Evolutionary conservation across 768 basidiomycete species (phyloP).

Genomic region (Podaxis sp.): DNA sequence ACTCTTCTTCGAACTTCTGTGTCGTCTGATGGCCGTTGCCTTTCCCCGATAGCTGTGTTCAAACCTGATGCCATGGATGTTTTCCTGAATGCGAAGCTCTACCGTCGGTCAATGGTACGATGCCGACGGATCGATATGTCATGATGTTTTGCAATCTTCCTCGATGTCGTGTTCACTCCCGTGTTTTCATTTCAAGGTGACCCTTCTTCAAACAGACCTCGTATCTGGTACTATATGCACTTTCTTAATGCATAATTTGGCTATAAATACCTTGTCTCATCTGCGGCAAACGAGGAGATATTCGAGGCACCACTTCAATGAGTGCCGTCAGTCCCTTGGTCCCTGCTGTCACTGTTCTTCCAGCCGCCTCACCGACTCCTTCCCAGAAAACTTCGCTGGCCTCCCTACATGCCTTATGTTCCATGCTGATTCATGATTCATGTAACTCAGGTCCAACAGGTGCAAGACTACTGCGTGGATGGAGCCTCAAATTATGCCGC

Average conservation of each 20-base stretch:
- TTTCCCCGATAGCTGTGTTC: not conserved
- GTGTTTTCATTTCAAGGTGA: not conserved
- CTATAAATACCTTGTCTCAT: not conserved
- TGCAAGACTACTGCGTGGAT: not conserved
- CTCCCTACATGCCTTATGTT: not conserved
- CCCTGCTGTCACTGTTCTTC: not conserved
- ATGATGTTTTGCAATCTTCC: not conserved
- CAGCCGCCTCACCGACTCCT: not conserved
- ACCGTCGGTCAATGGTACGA: slow-evolving; percentile 4
- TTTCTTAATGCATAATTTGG: not conserved
- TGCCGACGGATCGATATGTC: slow-evolving; percentile 10
- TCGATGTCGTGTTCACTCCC: not conserved
- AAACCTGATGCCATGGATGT: not conserved
- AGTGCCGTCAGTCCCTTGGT: not conserved
- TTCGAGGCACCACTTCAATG: not conserved
- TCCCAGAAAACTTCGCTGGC: not conserved
- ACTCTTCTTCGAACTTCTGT: not conserved
- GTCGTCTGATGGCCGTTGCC: not conserved
- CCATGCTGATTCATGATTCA: not conserved
- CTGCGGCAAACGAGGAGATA: not conserved
- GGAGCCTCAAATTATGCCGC: not conserved
- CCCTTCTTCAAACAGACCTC: not conserved
- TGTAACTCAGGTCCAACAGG: not conserved
- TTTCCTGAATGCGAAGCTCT: not conserved
- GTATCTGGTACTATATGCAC: not conserved